Conservation (phyloP, 345 rosid genomes). For the Citrus mangshanensis region DNA sequence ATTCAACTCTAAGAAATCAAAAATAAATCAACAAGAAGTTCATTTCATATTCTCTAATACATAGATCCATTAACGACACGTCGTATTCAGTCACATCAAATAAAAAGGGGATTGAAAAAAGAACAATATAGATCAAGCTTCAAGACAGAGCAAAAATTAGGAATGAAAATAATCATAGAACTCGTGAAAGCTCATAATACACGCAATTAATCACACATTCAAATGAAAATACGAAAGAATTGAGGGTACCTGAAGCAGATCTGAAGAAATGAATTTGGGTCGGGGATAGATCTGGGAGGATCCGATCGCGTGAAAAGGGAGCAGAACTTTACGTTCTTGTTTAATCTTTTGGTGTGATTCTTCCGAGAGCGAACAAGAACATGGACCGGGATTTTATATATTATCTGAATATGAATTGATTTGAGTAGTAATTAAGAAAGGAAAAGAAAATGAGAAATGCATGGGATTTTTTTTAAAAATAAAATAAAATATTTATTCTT, state of each 20-base stretch:
- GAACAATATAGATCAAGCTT: not conserved
- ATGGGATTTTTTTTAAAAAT: not conserved
- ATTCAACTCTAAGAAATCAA: not conserved
- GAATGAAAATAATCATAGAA: not conserved
- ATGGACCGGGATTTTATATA: not conserved
- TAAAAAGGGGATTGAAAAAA: not conserved
- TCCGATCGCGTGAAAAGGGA: not conserved
- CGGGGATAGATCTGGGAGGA: not conserved
- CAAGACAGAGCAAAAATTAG: not conserved
- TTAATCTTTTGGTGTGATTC: not conserved
- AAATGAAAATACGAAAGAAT: not conserved
- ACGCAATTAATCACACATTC: not conserved
- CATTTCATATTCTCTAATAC: not conserved
- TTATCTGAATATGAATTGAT: not conserved
- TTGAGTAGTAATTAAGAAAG: not conserved
- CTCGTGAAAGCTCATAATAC: not conserved
- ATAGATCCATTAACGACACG: not conserved
- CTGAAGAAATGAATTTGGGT: not conserved
- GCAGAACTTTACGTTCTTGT: not conserved
- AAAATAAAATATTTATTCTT: not conserved
- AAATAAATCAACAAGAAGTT: not conserved
- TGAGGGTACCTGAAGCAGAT: not conserved
- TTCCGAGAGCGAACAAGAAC: not conserved
- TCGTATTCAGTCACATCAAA: not conserved
- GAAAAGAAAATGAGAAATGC: not conserved